Evolutionary conservation across 2,329 filamentous ascomycete species (phyloP).

Genomic region (Aspergillus vadensis): DNA sequence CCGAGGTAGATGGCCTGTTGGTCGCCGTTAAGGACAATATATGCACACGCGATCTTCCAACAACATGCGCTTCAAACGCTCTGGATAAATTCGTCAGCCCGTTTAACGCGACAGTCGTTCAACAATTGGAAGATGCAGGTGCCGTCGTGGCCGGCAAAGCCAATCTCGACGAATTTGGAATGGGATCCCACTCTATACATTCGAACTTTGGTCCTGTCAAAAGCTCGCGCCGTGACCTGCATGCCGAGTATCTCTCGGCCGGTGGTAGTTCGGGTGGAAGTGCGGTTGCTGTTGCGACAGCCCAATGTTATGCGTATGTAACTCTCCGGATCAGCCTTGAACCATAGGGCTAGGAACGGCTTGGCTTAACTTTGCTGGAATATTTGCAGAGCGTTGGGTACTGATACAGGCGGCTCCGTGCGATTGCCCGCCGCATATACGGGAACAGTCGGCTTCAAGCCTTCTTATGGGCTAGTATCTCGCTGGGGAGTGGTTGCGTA

Average conservation of each 20-base stretch:
- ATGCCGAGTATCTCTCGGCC: slow-evolving; percentile 59
- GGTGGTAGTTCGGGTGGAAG: slow-evolving; percentile 94
- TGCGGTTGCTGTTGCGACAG: slow-evolving; percentile 75
- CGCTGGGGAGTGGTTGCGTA: slow-evolving; percentile 87
- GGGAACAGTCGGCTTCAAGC: slow-evolving; percentile 82
- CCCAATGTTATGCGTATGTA: slow-evolving; percentile 60
- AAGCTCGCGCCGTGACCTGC: slow-evolving; percentile 48
- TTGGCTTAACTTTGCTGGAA: slow-evolving; percentile 5
- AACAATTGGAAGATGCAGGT: slow-evolving; percentile 64
- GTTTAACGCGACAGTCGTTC: slow-evolving; percentile 79
- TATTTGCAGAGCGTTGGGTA: slow-evolving; percentile 70
- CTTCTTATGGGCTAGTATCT: slow-evolving; percentile 84
- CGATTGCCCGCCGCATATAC: slow-evolving; percentile 86
- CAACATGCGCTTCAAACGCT: slow-evolving; percentile 80
- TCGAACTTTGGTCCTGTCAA: slow-evolving; percentile 68
- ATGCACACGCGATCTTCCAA: slow-evolving; percentile 64
- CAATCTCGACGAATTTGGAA: slow-evolving; percentile 94
- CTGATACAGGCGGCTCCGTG: slow-evolving; percentile 90
- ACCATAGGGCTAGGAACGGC: not conserved
- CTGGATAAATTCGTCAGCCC: slow-evolving; percentile 72
- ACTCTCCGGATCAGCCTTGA: not conserved
- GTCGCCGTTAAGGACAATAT: slow-evolving; percentile 79
- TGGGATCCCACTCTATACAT: slow-evolving; percentile 79
- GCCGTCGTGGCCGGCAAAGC: slow-evolving; percentile 74
- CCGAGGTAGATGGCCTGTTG: slow-evolving; percentile 46